Percentiles rank a stretch among this genome's conserved stretches.
Conservation (phyloP, 768 basidiomycete genomes). For the Ramaria sp. region DNA sequence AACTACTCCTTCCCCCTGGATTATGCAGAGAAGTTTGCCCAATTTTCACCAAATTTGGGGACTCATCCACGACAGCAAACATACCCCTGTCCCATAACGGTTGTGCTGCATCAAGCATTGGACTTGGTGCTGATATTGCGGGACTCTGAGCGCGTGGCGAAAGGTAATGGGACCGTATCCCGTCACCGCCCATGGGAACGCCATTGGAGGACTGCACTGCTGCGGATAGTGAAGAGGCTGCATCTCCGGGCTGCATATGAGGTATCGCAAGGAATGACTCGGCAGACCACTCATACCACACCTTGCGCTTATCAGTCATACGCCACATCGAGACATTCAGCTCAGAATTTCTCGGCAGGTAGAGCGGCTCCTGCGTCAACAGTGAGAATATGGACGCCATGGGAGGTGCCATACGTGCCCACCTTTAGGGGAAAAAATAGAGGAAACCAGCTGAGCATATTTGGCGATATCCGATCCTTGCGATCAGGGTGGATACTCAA, state of each 20-base stretch:
- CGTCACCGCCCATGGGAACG: constrained; percentile 13
- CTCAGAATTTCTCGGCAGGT: constrained; percentile 86
- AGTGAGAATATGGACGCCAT: not conserved
- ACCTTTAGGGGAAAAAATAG: constrained; percentile 92
- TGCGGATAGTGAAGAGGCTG: constrained; percentile 22
- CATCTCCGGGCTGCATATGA: constrained; percentile 16
- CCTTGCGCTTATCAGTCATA: constrained; percentile 73
- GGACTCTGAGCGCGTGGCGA: constrained; percentile 2
- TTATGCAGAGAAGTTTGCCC: constrained; percentile 93
- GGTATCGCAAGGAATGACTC: constrained; percentile 78
- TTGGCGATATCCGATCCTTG: constrained; percentile 76
- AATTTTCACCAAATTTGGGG: constrained; percentile 59
- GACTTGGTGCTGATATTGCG: constrained; percentile 6
- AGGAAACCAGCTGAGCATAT: constrained; percentile 99
- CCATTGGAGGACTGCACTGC: constrained; percentile 8
- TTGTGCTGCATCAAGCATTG: constrained; percentile 1
- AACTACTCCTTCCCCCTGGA: constrained; percentile 80
- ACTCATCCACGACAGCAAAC: constrained; percentile 14
- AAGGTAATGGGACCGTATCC: constrained; percentile 13
- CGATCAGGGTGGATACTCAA: constrained; percentile 90
- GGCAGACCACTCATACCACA: constrained; percentile 99
- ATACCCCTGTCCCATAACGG: constrained; percentile 9
- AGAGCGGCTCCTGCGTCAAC: constrained; percentile 68
- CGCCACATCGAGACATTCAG: constrained; percentile 93
- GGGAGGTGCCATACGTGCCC: not conserved